Conservation (phyloP, 1,139 yeast genomes). For the Protomyces lactucae-debilis region DNA sequence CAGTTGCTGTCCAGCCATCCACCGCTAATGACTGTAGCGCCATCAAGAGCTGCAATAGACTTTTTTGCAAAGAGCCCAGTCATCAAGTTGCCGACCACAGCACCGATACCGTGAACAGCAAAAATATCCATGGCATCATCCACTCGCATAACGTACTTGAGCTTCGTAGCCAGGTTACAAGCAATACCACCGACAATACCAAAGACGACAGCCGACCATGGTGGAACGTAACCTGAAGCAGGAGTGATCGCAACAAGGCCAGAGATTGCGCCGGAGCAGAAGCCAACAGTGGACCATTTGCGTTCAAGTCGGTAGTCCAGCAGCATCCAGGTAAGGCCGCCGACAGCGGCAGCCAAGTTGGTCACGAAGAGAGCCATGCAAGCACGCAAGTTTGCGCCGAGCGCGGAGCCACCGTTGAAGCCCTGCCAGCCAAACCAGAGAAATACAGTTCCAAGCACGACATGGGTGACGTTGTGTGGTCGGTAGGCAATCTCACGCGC, state of each 20-base stretch:
- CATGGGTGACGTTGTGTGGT: conserved; percentile 84
- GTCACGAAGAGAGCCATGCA: conserved; percentile 92
- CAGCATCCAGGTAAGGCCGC: conserved; percentile 90
- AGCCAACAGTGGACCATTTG: conserved; percentile 91
- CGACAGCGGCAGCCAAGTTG: conserved; percentile 84
- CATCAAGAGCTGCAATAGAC: conserved; percentile 71
- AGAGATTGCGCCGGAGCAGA: conserved; percentile 89
- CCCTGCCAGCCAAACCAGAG: conserved; percentile 99
- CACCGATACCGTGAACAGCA: conserved; percentile 93
- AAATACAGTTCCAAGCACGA: conserved; percentile 89
- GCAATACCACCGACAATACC: conserved; percentile 79
- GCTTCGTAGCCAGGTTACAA: conserved; percentile 86
- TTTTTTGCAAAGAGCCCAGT: conserved; percentile 94
- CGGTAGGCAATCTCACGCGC: conserved; percentile 44
- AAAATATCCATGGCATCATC: conserved; percentile 97
- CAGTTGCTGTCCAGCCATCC: conserved; percentile 95
- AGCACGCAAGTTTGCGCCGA: conserved; percentile 83
- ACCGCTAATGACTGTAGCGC: conserved; percentile 60
- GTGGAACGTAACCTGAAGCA: conserved; percentile 93
- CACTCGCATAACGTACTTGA: conserved; percentile 64
- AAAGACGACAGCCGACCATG: conserved; percentile 77
- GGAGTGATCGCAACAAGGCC: conserved; percentile 97
- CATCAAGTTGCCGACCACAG: conserved; percentile 71
- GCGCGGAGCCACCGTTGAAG: conserved; percentile 96
- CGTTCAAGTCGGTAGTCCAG: conserved; percentile 76